Percentiles rank a stretch among this genome's conserved stretches.
These are phyloP conservation scores for Rhodotorula toruloides DNA, from an alignment of 768 basidiomycete species.

Conservation along the genomic window DNA sequence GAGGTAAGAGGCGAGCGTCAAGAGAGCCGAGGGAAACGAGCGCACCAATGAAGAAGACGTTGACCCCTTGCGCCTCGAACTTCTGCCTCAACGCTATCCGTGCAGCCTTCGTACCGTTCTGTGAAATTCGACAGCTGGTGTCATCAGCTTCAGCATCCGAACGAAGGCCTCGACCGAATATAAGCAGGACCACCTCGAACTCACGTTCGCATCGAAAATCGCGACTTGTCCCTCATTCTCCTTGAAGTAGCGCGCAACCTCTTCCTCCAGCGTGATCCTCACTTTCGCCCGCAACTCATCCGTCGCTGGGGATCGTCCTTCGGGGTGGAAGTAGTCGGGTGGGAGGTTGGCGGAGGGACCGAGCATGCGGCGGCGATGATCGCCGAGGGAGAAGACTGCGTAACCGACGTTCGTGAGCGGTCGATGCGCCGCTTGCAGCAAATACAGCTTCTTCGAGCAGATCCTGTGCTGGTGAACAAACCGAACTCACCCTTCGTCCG, in stretches of 20 bases:
- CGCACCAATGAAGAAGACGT: conserved; percentile 85
- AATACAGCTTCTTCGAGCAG: too few species aligned
- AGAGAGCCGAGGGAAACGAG: conserved; percentile 20
- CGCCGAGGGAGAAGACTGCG: conserved; percentile 81
- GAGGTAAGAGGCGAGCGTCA: too few species aligned
- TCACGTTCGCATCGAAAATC: conserved; percentile 87
- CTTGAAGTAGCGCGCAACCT: conserved; percentile 81
- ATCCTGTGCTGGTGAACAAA: too few species aligned
- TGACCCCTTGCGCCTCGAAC: conserved; percentile 78
- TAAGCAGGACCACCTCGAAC: background rate
- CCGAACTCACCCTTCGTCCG: conserved; percentile 60
- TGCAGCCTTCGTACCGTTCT: conserved; percentile 65
- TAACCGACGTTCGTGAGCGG: too few species aligned
- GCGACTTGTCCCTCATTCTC: conserved; percentile 81
- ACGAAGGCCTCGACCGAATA: background rate
- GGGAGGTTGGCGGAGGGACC: conserved; percentile 85
- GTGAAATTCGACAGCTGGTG: background rate
- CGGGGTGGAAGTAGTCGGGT: conserved; percentile 82
- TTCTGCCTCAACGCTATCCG: conserved; percentile 71
- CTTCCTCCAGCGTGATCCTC: conserved; percentile 75
- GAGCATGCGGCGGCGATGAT: conserved; percentile 82
- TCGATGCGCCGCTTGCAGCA: background rate
- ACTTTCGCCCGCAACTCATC: conserved; percentile 67
- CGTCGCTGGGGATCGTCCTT: conserved; percentile 60
- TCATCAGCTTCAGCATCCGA: background rate